Base-by-base conservation (phyloP, 768 basidiomycete genomes). In the Mycena chlorophos region DNA sequence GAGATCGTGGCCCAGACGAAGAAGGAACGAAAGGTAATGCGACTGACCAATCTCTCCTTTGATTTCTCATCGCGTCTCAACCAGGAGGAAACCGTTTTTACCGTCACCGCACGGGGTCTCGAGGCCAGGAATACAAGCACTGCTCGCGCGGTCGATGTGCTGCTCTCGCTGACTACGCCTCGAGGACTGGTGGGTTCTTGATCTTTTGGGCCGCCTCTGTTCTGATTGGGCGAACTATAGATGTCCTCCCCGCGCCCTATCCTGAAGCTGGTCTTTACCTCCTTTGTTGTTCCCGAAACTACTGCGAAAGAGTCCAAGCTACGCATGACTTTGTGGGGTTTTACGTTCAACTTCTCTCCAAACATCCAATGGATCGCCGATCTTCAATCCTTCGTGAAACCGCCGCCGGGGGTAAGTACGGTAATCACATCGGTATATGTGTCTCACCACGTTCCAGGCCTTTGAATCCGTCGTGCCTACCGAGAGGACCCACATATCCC, bases 391-490 rank as follows among this genome's bases (percentile, higher is more conserved):
- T 95, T 94, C 64, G 73, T 76, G 17, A 92, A 91, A 68, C 84
- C 93, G 25, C 97, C 97, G 3, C 89, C 91, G 43, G 94, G 91
- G 20, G 96, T 94, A 70, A 58, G 89, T 78, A n/a, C 10, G 49
- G 28, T 25, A 42, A 13, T 19, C 5, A 54, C 37, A 31, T 43
- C 10, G 16, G 19, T 31, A 19, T 51, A 17, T 37, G 16, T 40
- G 22, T 39, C 22, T 12, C 14, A 20, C 22, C 50, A 57, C 46
- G 56, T 48, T 27, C 19, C 47, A 77, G 94, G 88, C 90, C 1
- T 99, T 99, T 65, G 95, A 95, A 69, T 81, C 92, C 22, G 94
- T 97, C 13, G 84, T 94, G 16, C 97, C 97, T 1, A 93, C 80
- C 52, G 97, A 98, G 67, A 73, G 88, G 39, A 98, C 94, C 5